Base-by-base conservation (phyloP, 2,329 filamentous ascomycete genomes). In the Calonectria henricotiae region DNA sequence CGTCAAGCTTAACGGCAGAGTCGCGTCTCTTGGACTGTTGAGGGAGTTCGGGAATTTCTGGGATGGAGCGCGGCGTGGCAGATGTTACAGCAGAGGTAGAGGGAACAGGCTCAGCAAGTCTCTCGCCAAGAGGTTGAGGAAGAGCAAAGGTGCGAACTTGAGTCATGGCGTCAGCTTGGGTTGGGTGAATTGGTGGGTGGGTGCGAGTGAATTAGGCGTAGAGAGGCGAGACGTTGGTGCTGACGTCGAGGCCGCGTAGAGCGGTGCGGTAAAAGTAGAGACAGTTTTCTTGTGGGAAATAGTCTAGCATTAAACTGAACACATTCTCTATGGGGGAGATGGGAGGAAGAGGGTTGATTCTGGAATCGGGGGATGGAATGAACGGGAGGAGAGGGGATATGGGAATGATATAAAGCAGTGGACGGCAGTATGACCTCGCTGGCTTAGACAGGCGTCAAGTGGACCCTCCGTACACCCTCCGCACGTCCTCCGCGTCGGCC, bases 231-330 rank as follows among this genome's bases (percentile, higher is more conserved):
- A 97, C 90, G 79, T 86, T 89, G 77, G 93, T 97, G 84, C 91
- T 89, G 78, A 97, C 91, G 80, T 93, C 96, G 77, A 97, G 86
- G 80, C 95, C 92, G 87, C 94, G 94, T 85, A 97, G 86, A 80
- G 94, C 93, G 83, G 92, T 97, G 87, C 94, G 94, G 86, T 94
- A 96, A 85, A 97, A 97, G 85, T 97, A 97, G 82, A 97, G 94
- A 80, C 93, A 97, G 83, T 97, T 93, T 87, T 96, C 93, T 87
- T 96, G 92, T 68, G 94, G 86, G 83, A 87, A 97, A 83, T 94
- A 96, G 78, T 88, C 83, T 86, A 93, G 93, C 94, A 97, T 97
- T 86, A 88, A 86, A 88, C 83, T 85, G 75, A 66, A 64, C 47
- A 63, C 43, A 72, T 70, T 71, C 32, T 65, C 46, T 39, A 58